Evolutionary conservation across 1,139 yeast genomes (phyloP), one percentile per base, ranked within the genome.

Genomic region (Taphrina communis): DNA sequence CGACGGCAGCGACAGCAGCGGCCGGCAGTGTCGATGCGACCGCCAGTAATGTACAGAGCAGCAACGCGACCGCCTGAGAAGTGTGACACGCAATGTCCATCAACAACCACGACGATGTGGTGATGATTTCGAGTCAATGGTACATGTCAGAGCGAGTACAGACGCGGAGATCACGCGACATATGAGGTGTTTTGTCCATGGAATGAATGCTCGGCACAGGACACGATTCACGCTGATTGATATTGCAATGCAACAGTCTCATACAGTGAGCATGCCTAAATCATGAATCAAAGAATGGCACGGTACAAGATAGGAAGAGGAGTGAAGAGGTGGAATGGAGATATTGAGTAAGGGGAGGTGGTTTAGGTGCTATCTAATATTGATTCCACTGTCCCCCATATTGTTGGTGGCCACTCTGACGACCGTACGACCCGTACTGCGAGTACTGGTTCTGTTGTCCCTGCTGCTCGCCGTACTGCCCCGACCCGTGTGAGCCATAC

Each of bases 381-480:
- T 58, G 62, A 35, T 58, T 58, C 41, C 46, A 53, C n/a, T 17
- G 14, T 9, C 61, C 62, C 6, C 62, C 62, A 42, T 58, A 58
- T 46, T 58, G 62, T 19, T 58, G 62, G n/a, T 58, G 62, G 7
- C 36, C 67, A 42, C 67, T 58, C 36, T 42, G 58, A 3, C 61
- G 53, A 6, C 67, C 67, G 48, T 63, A 63, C 21, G 48, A 41
- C 6, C 55, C 67, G 52, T 63, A 63, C 67, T 63, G 67, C 46
- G 67, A 56, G 44, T 35, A 63, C 61, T 63, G 67, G 25, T 25
- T 51, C 46, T 63, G 67, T 17, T 53, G 48, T 12, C 57, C 57
- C n/a, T 50, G 53, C 21, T 50, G 36, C n/a, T 25, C 53, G 31
- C 57, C 48, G 31, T 44, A 41, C 31, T 62, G 66, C 9, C 48